A percentile compares a stretch with the other conserved stretches of the same genome.
Evolutionary conservation across 2,329 filamentous ascomycete genomes (phyloP).

Genomic region (Verticillium longisporum): DNA sequence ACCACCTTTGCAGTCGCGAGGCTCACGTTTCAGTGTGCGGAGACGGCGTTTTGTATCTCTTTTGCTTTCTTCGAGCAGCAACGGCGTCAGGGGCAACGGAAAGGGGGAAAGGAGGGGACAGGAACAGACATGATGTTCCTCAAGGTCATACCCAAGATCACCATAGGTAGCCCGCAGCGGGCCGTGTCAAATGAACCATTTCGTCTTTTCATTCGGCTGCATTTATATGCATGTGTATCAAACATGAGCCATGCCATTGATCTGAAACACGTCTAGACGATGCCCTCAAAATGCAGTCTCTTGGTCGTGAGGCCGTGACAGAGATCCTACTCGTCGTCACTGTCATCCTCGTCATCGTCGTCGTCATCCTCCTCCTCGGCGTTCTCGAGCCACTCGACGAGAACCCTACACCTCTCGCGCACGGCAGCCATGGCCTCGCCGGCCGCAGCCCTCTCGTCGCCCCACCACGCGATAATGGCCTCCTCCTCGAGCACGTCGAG

Average conservation of each 20-base stretch:
- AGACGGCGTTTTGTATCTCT: not conserved
- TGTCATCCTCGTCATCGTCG: constrained; percentile 40
- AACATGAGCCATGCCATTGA: not conserved
- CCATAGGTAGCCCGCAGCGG: not conserved
- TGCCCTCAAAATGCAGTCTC: not conserved
- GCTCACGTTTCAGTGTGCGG: constrained; percentile 3
- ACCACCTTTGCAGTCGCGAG: not conserved
- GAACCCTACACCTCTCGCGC: constrained; percentile 64
- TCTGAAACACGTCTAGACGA: not conserved
- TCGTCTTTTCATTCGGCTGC: constrained; percentile 1
- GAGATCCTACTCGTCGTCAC: constrained; percentile 12
- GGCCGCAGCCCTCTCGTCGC: constrained; percentile 58
- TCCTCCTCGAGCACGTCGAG: constrained; percentile 84
- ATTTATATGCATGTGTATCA: not conserved
- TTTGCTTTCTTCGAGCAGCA: not conserved
- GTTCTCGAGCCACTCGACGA: constrained; percentile 80
- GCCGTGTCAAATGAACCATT: not conserved
- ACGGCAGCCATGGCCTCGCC: constrained; percentile 56
- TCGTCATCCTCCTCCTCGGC: constrained; percentile 66
- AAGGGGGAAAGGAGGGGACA: not conserved
- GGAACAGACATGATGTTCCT: not conserved
- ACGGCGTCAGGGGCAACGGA: not conserved
- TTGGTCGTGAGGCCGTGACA: not conserved
- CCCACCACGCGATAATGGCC: constrained; percentile 85
- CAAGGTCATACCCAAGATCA: not conserved